Evolutionary conservation across 2,329 filamentous ascomycete species (phyloP).

Genomic region (Cryphonectria carpinicola): DNA sequence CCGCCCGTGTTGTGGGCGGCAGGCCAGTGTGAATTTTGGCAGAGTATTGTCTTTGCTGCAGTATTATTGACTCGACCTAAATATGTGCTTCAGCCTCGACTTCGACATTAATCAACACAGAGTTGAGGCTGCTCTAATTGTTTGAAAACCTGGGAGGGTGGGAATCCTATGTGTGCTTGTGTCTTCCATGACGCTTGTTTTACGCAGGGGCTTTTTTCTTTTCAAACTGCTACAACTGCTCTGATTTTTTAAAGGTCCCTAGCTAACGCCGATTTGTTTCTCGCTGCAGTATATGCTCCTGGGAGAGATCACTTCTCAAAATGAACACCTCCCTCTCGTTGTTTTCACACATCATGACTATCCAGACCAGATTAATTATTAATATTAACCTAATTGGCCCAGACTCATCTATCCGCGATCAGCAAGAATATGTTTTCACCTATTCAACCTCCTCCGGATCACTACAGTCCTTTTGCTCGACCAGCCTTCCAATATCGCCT

Average conservation of each 20-base stretch:
- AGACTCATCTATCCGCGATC: too few relatives aligned
- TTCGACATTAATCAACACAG: neutral
- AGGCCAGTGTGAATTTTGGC: neutral
- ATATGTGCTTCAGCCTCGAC: too few relatives aligned
- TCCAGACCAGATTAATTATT: neutral
- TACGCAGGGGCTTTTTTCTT: neutral
- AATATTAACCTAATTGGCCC: neutral
- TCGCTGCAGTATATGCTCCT: neutral
- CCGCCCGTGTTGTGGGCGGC: neutral
- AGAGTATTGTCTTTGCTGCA: neutral
- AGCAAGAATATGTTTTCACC: neutral
- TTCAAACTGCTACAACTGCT: neutral
- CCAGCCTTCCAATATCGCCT: neutral
- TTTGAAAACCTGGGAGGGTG: neutral
- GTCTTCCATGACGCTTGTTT: neutral
- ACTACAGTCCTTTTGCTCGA: neutral
- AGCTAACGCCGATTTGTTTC: neutral
- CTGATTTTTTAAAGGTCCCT: neutral
- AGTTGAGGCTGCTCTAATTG: neutral
- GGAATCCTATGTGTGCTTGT: neutral
- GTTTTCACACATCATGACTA: neutral
- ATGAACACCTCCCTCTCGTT: neutral
- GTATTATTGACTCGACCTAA: neutral
- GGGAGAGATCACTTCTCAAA: neutral
- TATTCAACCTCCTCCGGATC: neutral